These are phyloP conservation scores for Aegilops bicornis DNA, from an alignment of 176 grass and related monocot species.

Conservation along the genomic window DNA sequence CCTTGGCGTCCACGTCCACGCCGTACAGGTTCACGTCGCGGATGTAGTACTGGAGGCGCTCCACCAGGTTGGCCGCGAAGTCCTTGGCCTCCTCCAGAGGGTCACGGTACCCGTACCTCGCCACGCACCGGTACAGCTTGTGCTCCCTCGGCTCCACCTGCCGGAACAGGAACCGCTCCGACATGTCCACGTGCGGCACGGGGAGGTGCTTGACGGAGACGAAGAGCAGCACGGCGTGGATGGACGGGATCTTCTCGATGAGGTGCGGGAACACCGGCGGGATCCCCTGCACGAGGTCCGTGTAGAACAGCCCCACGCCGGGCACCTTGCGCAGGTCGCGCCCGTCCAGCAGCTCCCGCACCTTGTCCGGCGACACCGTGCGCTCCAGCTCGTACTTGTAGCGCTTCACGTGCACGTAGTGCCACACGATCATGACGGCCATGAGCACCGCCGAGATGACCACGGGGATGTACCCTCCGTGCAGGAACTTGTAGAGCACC, in stretches of 20 bases:
- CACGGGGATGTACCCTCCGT: slow-evolving; percentile 73
- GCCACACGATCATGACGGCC: slow-evolving; percentile 70
- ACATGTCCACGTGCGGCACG: slow-evolving; percentile 45
- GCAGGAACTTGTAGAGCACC: slow-evolving; percentile 62
- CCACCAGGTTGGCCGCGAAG: slow-evolving; percentile 41
- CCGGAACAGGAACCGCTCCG: slow-evolving; percentile 69
- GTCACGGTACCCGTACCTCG: slow-evolving; percentile 78
- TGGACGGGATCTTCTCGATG: slow-evolving; percentile 55
- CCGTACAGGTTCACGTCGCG: slow-evolving; percentile 56
- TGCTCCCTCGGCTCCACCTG: slow-evolving; percentile 14
- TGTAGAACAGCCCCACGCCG: slow-evolving; percentile 68
- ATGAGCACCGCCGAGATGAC: slow-evolving; percentile 43
- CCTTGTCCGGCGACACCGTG: slow-evolving; percentile 32
- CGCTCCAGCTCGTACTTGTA: slow-evolving; percentile 57
- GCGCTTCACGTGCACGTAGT: slow-evolving; percentile 62
- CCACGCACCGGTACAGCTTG: slow-evolving; percentile 63
- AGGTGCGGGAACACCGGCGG: slow-evolving; percentile 77
- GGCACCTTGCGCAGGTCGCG: slow-evolving; percentile 36
- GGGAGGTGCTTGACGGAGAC: slow-evolving; percentile 78
- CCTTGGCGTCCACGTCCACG: background rate
- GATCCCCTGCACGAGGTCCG: slow-evolving; percentile 82
- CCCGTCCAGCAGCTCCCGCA: slow-evolving; percentile 29
- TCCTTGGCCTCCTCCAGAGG: slow-evolving; percentile 46
- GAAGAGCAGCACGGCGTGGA: slow-evolving; percentile 67
- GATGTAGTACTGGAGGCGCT: slow-evolving; percentile 58